Evolutionary conservation across 2,329 filamentous ascomycete species (phyloP).

Genomic region (Septoria linicola): DNA sequence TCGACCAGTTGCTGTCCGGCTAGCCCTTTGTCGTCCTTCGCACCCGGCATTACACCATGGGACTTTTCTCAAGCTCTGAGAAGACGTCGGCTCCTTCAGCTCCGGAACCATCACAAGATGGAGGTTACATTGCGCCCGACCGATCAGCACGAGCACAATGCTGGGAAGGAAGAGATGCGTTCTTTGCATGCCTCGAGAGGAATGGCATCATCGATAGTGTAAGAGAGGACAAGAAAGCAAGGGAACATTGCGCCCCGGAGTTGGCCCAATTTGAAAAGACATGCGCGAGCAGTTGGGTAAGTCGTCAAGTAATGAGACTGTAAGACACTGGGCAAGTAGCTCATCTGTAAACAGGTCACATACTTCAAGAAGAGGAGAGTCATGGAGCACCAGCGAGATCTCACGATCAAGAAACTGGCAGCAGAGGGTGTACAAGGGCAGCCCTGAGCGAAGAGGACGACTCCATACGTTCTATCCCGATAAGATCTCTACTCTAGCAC

Average conservation of each 20-base stretch:
- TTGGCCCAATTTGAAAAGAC: conserved; percentile 72
- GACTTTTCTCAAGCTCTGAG: conserved; percentile 37
- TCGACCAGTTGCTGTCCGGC: not conserved
- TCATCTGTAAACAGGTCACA: conserved; percentile 62
- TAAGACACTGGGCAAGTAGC: not conserved
- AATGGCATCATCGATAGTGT: conserved; percentile 77
- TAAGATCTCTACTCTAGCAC: conserved; percentile 1
- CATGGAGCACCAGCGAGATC: conserved; percentile 83
- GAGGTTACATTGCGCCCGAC: conserved; percentile 75
- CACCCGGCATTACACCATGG: conserved; percentile 31
- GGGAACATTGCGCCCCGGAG: conserved; percentile 57
- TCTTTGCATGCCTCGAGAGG: conserved; percentile 83
- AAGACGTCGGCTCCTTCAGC: conserved; percentile 22
- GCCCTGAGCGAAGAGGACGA: conserved; percentile 16
- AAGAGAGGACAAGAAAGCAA: conserved; percentile 54
- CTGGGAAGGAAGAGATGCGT: conserved; percentile 85
- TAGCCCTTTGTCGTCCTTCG: no score
- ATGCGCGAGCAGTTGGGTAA: conserved; percentile 87
- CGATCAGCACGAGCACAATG: conserved; percentile 77
- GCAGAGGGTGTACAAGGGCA: conserved; percentile 43
- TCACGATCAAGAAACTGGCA: conserved; percentile 70
- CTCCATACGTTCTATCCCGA: no score
- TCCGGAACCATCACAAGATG: conserved; percentile 47
- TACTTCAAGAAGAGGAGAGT: conserved; percentile 98
- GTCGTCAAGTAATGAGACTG: conserved; percentile 38